Percentiles rank a stretch among this genome's conserved stretches.
These are phyloP conservation scores for Debaryomycetaceae sp. DNA, from an alignment of 1,139 yeast species.

Conservation along the genomic window DNA sequence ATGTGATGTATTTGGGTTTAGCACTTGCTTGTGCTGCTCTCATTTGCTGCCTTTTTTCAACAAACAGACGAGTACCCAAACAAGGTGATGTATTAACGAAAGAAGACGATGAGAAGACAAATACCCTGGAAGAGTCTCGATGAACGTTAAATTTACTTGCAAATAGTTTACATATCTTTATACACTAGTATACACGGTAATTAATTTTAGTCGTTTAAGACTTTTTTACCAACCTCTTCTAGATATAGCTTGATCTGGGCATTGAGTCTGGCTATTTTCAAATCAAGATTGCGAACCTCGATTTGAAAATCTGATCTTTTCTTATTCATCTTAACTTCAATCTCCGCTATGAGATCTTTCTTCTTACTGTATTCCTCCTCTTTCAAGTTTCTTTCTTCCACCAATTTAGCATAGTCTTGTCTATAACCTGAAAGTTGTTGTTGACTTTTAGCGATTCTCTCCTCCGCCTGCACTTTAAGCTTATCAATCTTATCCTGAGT, in stretches of 20 bases:
- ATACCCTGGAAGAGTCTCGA: neutral
- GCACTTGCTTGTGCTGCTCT: slow-evolving; percentile 31
- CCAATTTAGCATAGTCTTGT: slow-evolving; percentile 45
- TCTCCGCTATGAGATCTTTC: slow-evolving; percentile 44
- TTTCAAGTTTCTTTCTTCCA: slow-evolving; percentile 48
- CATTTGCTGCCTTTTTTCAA: slow-evolving; percentile 28
- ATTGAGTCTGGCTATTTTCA: slow-evolving; percentile 54
- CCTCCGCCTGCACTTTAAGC: slow-evolving; percentile 46
- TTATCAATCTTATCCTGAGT: slow-evolving; percentile 54
- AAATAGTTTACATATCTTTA: slow-evolving; percentile 3
- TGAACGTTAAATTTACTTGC: neutral
- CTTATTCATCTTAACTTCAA: slow-evolving; percentile 46
- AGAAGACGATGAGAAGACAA: slow-evolving; percentile 11
- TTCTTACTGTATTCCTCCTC: slow-evolving; percentile 51
- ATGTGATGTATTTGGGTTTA: slow-evolving; percentile 40
- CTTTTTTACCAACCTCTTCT: slow-evolving; percentile 13
- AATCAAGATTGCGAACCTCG: slow-evolving; percentile 53
- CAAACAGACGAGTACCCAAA: slow-evolving; percentile 39
- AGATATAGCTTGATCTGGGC: slow-evolving; percentile 43
- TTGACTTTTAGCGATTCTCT: slow-evolving; percentile 44
- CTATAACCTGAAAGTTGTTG: slow-evolving; percentile 44
- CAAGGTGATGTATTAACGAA: slow-evolving; percentile 22
- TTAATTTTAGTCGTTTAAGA: slow-evolving; percentile 2
- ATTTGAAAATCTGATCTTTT: slow-evolving; percentile 45
- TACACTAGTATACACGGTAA: slow-evolving; percentile 6